Conservation (phyloP, 371 early-diverging fungal species). For the Haplosporangium sp. region DNA sequence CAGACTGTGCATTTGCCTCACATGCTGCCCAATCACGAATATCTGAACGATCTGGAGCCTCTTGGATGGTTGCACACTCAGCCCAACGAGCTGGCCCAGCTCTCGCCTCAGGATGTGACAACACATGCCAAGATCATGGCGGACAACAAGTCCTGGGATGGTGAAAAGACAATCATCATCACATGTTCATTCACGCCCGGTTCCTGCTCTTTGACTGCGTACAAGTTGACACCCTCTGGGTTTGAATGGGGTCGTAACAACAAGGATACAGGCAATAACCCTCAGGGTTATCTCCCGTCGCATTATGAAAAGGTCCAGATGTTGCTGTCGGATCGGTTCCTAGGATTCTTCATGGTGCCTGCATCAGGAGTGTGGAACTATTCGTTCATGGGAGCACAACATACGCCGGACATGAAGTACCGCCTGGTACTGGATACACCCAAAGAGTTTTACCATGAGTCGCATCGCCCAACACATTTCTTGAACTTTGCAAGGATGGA, state of each 20-base stretch:
- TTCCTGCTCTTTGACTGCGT: conserved; percentile 94
- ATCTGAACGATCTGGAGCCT: conserved; percentile 92
- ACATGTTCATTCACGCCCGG: conserved; percentile 98
- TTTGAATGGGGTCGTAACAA: conserved; percentile 95
- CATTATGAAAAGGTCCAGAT: conserved; percentile 97
- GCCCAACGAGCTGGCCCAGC: conserved; percentile 92
- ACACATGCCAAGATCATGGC: conserved; percentile 90
- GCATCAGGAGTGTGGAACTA: conserved; percentile 96
- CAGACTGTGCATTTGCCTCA: conserved; percentile 93
- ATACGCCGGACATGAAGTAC: conserved; percentile 93
- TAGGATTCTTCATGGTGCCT: conserved; percentile 98
- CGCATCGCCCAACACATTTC: conserved; percentile 96
- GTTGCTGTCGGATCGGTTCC: conserved; percentile 92
- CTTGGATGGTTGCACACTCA: conserved; percentile 98
- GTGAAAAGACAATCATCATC: conserved; percentile 89
- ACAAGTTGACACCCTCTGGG: conserved; percentile 94
- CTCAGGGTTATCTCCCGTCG: conserved; percentile 88
- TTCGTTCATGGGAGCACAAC: conserved; percentile 94
- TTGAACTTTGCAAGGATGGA: conserved; percentile 93
- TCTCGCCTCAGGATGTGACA: conserved; percentile 92
- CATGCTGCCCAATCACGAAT: conserved; percentile 89
- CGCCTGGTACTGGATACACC: conserved; percentile 90
- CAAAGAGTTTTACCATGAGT: conserved; percentile 96
- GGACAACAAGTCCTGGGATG: conserved; percentile 94
- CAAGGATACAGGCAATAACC: conserved; percentile 80